Base-by-base conservation (phyloP, 1,284 basidiomycete species). In the Irpex sp. region DNA sequence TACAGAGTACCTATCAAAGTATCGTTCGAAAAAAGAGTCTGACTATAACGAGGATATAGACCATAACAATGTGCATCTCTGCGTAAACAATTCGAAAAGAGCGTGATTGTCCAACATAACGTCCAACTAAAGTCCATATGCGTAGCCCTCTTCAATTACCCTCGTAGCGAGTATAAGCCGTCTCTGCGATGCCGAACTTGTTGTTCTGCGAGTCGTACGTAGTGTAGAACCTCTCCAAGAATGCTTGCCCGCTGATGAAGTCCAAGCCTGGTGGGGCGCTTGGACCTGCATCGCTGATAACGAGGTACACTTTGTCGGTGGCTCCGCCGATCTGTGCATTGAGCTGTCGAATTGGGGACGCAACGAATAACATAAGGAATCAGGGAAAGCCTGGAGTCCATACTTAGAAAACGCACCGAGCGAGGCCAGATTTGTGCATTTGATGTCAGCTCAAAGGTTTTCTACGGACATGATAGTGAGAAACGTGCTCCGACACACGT, bases 161-260 rank as follows among this genome's bases (percentile, higher is more conserved):
- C 40, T 44, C 40, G 15, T 44, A n/a, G 40, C 40, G 40, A 44
- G 62, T 64, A 11, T 36, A 36, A n/a, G 11, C 58, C 6, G 62
- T 64, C 38, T 26, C 21, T 3, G 82, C 81, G 55, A 82, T 74
- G 7, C 82, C 82, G 56, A 84, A 72, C 8, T 65, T 75, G 4
- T 57, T 55, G 73, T 83, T 82, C 51, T 76, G 72, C 38, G 82
- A 83, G 67, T 90, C 87, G 69, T 75, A 88, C n/a, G 87, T 85
- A 13, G 80, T 78, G 75, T 88, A 89, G 80, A 84, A 89, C 31
- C 87, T 82, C 73, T 89, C 83, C 9, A 80, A 67, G 57, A 72
- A 76, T 44, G 66, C 57, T 63, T 68, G 66, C 34, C 76, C 72
- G 64, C 76, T 74, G 66, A 74, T 71, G 68, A 74, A 75, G 62